phyloP scores from a whole-genome alignment of 129 eudicot genomes.

The Chrysanthemum lavandulifolium region DNA sequence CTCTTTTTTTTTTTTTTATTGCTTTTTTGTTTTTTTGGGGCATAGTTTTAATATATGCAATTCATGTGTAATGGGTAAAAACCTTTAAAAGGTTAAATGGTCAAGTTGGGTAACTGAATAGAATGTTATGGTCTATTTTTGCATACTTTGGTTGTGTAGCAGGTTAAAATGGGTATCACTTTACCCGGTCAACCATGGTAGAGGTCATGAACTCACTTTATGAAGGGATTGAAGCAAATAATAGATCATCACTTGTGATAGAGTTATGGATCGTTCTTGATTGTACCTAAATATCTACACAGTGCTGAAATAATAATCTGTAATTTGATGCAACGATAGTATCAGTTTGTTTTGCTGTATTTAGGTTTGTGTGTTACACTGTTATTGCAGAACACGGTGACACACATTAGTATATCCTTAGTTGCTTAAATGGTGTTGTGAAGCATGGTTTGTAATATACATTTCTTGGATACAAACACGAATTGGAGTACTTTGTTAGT shows the following conservation, averaged over 20 bases:
- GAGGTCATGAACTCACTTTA: conserved; percentile 8
- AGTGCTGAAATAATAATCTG: background rate
- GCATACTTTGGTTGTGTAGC: too few relatives aligned
- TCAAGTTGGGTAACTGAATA: too few relatives aligned
- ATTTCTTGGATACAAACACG: too few relatives aligned
- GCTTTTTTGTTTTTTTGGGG: too few relatives aligned
- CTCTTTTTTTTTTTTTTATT: too few relatives aligned
- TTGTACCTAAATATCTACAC: conserved; percentile 10
- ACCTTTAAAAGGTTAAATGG: too few relatives aligned
- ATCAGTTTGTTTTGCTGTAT: conserved; percentile 9
- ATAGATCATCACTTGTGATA: background rate
- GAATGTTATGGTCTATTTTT: too few relatives aligned
- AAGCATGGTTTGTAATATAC: background rate
- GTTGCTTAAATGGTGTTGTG: background rate
- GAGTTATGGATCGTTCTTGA: background rate
- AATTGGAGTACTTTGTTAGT: too few relatives aligned
- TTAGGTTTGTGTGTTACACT: conserved; percentile 16
- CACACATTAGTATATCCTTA: too few relatives aligned
- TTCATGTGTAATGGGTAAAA: too few relatives aligned
- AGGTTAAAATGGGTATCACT: too few relatives aligned
- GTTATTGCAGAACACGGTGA: background rate
- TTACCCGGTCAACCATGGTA: background rate
- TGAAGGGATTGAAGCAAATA: background rate
- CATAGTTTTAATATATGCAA: too few relatives aligned
- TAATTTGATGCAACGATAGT: background rate